phyloP scores from a whole-genome alignment of 2,329 filamentous ascomycete genomes.

The Colletotrichum liriopes region DNA sequence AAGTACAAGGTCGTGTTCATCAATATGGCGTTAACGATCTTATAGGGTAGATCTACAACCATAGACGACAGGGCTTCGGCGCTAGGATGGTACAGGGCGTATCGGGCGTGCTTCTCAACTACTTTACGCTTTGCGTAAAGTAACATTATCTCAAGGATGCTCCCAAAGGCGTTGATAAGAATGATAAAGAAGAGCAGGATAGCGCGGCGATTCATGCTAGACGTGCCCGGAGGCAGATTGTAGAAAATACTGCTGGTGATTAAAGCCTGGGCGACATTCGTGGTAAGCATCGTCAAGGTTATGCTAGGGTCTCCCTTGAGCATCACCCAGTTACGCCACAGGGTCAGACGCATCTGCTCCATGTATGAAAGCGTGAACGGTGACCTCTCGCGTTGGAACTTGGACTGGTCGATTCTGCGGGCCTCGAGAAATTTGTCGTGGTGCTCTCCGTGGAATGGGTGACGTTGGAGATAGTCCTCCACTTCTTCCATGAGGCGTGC shows the following conservation, averaged over 20 bases:
- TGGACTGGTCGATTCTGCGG: constrained; percentile 41
- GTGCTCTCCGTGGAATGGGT: constrained; percentile 38
- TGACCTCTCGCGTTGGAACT: constrained; percentile 61
- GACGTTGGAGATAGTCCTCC: constrained; percentile 46
- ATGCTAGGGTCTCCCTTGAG: constrained; percentile 58
- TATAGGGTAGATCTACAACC: constrained; percentile 55
- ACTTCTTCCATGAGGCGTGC: constrained; percentile 50
- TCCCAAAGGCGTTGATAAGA: constrained; percentile 65
- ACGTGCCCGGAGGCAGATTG: constrained; percentile 58
- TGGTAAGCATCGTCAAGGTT: constrained; percentile 57
- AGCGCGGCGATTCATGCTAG: constrained; percentile 62
- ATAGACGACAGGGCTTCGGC: constrained; percentile 51
- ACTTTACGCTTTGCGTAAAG: constrained; percentile 56
- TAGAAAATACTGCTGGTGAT: constrained; percentile 69
- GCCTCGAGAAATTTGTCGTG: constrained; percentile 33
- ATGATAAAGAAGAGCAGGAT: constrained; percentile 69
- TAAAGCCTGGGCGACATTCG: constrained; percentile 64
- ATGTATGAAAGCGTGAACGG: constrained; percentile 64
- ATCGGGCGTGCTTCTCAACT: constrained; percentile 58
- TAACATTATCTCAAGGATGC: constrained; percentile 55
- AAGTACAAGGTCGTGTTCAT: constrained; percentile 62
- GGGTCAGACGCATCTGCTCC: constrained; percentile 62
- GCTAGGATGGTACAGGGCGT: constrained; percentile 58
- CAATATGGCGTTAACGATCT: constrained; percentile 48
- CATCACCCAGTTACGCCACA: constrained; percentile 57